Evolutionary conservation across 371 early-diverging fungal species (phyloP).

Genomic region (Mortierella sp.): DNA sequence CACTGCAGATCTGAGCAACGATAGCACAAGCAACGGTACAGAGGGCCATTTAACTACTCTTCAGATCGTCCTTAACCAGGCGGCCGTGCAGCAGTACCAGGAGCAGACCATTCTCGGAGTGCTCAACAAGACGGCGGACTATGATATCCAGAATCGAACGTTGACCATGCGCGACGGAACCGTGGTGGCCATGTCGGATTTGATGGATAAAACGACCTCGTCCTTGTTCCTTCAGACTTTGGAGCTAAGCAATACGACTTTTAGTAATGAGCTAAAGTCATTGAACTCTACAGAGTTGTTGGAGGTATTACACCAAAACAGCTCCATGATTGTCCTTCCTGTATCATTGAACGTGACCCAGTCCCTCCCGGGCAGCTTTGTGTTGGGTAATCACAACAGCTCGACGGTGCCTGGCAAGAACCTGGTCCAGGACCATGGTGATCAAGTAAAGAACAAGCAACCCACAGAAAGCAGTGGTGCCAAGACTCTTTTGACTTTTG

Average conservation of each 20-base stretch:
- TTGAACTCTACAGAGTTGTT: background rate
- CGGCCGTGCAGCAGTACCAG: constrained; percentile 6
- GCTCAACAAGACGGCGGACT: constrained; percentile 6
- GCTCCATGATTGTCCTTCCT: constrained; percentile 7
- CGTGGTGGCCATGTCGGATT: background rate
- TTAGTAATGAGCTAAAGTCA: background rate
- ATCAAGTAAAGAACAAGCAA: too few relatives aligned
- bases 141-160: background rate
- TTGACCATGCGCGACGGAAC: constrained; percentile 14
- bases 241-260: constrained; percentile 4
- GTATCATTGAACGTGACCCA: too few relatives aligned
- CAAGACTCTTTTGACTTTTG: too few relatives aligned
- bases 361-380: too few relatives aligned
- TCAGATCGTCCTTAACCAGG: constrained; percentile 2
- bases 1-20: too few relatives aligned
- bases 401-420: too few relatives aligned
- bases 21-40: too few relatives aligned
- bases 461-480: too few relatives aligned
- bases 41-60: background rate
- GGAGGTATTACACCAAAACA: constrained; percentile 10
- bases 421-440: too few relatives aligned
- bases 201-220: constrained; percentile 8
- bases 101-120: constrained; percentile 7
- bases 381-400: too few relatives aligned
- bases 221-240: constrained; percentile 6